Base-by-base conservation (phyloP, 2,329 filamentous ascomycete genomes). In the Fusarium graminum region DNA sequence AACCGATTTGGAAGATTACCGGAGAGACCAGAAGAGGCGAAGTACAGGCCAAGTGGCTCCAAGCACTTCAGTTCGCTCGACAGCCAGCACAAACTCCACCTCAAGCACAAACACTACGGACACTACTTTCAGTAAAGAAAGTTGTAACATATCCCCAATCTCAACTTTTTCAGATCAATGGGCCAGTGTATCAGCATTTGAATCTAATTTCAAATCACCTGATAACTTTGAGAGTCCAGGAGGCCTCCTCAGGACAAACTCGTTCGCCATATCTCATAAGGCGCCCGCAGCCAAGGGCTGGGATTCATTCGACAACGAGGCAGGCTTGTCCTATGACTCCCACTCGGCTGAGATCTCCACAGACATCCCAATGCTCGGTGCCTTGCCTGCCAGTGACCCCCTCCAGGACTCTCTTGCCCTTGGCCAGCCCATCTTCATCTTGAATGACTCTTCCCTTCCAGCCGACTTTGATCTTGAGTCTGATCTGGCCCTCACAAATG, bases 41-140 rank as follows among this genome's bases (percentile, higher is more conserved):
- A 81, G 78, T 71, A 83, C 80, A 67, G 73, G 63, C 29, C 47
- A 76, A 39, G 75, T 84, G 28, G 81, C 80, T 4, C 82, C 81
- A 1, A 84, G 81, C 70, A 80, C 80, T 7, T 84, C 82, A 10
- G 79, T 84, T 30, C 76, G 82, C 46, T 84, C 82, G 8, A 83
- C 77, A 7, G 75, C 78, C 12, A 78, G 74, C 52, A 79, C 76
- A 70, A 69, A 77, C 71, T 76, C 76, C 73, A 77, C 76, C 30
- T 71, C 52, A 26, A 78, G 73, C 52, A 78, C 76, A 71, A 68
- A 77, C 62, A 78, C 79, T 46, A 77, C 75, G 68, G 67, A 77
- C 63, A 78, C 79, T 70, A 82, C 80, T 55, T 61, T 77, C 60
- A 76, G 75, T 75, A 76, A 75, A 44, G 72, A 77, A 54, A 77